Conservation (phyloP, 2,329 filamentous ascomycete genomes). For the Diplodia intermedia region DNA sequence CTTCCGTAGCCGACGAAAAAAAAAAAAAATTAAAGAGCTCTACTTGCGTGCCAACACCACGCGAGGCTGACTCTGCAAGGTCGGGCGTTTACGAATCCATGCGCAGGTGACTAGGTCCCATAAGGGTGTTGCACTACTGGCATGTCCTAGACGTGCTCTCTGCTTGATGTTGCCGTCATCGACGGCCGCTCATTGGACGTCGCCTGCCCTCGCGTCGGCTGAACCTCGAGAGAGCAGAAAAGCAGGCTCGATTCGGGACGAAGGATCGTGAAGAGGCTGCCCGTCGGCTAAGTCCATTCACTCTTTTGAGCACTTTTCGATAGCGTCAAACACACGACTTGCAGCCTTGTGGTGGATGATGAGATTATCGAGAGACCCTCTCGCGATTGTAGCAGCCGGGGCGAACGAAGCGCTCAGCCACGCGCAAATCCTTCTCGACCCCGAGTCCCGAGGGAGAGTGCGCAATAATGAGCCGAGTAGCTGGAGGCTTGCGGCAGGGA, state of each 20-base stretch:
- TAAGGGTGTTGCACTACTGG: background rate
- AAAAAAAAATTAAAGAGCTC: too few species aligned
- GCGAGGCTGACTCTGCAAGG: background rate
- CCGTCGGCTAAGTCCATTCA: background rate
- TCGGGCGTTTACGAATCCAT: background rate
- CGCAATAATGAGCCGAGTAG: background rate
- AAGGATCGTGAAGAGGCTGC: slow-evolving; percentile 6
- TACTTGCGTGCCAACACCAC: background rate
- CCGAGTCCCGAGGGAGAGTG: background rate
- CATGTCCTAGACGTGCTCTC: background rate
- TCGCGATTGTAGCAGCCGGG: background rate
- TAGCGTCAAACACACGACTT: background rate
- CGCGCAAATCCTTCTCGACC: background rate
- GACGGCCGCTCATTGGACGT: slow-evolving; percentile 7
- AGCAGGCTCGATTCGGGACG: background rate
- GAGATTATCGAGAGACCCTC: slow-evolving; percentile 1
- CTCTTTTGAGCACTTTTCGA: background rate
- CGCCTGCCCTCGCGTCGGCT: slow-evolving; percentile 3
- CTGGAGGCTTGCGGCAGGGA: slow-evolving; percentile 1
- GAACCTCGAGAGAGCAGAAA: background rate
- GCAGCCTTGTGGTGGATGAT: background rate
- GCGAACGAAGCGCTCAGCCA: background rate
- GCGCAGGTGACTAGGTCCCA: background rate
- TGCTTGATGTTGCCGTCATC: background rate
- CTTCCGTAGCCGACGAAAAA: background rate